Evolutionary conservation across 2,329 filamentous ascomycete genomes (phyloP).

Genomic region (Ploettnerulaceae sp.): DNA sequence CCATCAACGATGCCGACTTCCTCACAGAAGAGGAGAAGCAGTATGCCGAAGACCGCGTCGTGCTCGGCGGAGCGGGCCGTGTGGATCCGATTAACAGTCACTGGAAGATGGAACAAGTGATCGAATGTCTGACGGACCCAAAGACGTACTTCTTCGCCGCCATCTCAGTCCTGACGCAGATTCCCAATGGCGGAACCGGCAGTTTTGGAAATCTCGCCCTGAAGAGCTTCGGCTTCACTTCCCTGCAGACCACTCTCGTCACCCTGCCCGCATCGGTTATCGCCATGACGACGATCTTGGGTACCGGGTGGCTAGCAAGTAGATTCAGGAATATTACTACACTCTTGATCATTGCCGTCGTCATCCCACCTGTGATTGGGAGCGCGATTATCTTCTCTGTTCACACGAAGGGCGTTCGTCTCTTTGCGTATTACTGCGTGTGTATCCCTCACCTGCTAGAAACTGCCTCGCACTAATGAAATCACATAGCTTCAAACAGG

Average conservation of each 20-base stretch:
- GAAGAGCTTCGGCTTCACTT: conserved; percentile 35
- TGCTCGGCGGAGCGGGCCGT: conserved; percentile 47
- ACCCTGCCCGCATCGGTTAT: conserved; percentile 22
- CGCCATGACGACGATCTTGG: conserved; percentile 19
- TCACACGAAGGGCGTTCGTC: conserved; percentile 19
- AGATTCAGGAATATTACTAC: conserved; percentile 23
- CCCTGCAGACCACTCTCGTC: conserved; percentile 33
- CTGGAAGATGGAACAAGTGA: conserved; percentile 42
- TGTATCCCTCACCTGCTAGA: neutral
- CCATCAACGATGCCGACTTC: conserved; percentile 52
- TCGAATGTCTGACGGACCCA: conserved; percentile 49
- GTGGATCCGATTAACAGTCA: conserved; percentile 46
- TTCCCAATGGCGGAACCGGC: conserved; percentile 56
- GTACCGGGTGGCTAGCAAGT: conserved; percentile 36
- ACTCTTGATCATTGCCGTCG: conserved; percentile 22
- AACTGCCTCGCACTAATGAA: conserved; percentile 1
- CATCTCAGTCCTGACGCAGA: conserved; percentile 49
- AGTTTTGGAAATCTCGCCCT: conserved; percentile 49
- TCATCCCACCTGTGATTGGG: conserved; percentile 26
- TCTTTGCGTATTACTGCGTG: conserved; percentile 32
- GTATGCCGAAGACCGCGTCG: conserved; percentile 43
- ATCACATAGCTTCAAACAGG: conserved; percentile 35
- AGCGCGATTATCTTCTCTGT: conserved; percentile 28
- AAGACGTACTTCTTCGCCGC: conserved; percentile 53
- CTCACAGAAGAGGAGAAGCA: conserved; percentile 46